Base-by-base conservation (phyloP, 805 yeast genomes). In the Myxozyma vanderwaltii region DNA sequence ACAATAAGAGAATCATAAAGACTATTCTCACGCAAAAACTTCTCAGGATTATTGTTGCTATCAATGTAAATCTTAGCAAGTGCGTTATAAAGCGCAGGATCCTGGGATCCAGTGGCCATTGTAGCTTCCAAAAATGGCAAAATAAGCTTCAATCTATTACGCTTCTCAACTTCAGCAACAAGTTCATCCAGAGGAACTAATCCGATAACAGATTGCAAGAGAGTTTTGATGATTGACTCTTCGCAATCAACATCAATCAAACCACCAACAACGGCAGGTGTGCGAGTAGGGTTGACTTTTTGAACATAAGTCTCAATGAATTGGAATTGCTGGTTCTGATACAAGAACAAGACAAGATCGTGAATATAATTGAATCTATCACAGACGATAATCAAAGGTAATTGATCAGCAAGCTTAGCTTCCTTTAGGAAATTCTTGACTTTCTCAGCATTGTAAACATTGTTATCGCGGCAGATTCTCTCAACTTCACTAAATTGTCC, bases 241-340 rank as follows among this genome's bases (percentile, higher is more conserved):
- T 94, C 98, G 77, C 97, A 91, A 75, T 94, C 99, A 67, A 94
- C 98, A 73, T 94, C 99, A 67, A 94, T 79, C 70, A 94, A 81
- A 47, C 96, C 98, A 63, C 97, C 99, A 70, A 94, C 83, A 64
- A 94, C 99, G 75, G 91, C 96, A 5, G 99, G 96, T 17, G 99
- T 89, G 73, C 88, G 89, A 7, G 95, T 79, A 54, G 99, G 96
- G 76, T 94, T 94, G 53, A 94, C 98, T 73, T 91, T 96, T 78
- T 94, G 98, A 57, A 94, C 99, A 71, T 92, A 94, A 50, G 94
- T 96, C 78, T 94, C 98, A 75, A 94, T 94, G 69, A 92, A 94
- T 75, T 94, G 91, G 84, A 91, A 89, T 77, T 86, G 92, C 75
- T 92, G 91, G 77, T 91, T 89, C 79, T 92, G 94, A 85, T 94